Conservation (phyloP, 148 eudicot species). For the Beta vulgaris region DNA sequence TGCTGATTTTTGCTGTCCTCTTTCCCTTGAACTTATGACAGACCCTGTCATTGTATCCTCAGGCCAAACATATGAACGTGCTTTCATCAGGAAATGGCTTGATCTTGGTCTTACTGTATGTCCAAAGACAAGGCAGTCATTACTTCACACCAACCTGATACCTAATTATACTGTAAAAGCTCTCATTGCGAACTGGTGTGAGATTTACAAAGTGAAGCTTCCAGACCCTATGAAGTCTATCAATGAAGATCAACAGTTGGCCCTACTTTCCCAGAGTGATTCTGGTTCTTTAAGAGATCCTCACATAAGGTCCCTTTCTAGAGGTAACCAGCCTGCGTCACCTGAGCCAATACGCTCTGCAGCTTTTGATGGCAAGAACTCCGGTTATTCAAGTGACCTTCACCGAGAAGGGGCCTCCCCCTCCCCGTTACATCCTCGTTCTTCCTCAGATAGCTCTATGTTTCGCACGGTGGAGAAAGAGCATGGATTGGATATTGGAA, state of each 20-base stretch:
- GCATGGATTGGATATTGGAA: conserved; percentile 39
- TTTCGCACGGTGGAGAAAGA: conserved; percentile 41
- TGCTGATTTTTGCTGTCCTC: conserved; percentile 91
- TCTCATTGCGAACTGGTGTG: conserved; percentile 94
- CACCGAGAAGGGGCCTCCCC: conserved; percentile 41
- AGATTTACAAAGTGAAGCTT: conserved; percentile 71
- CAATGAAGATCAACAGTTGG: conserved; percentile 47
- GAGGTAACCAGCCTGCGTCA: conserved; percentile 43
- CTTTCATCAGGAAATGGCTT: conserved; percentile 82
- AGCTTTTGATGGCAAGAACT: conserved; percentile 33
- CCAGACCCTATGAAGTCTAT: conserved; percentile 71
- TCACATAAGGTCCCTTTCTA: conserved; percentile 36
- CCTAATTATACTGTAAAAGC: conserved; percentile 97
- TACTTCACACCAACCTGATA: conserved; percentile 81
- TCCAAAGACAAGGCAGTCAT: conserved; percentile 90
- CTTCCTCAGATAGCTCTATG: conserved; percentile 59
- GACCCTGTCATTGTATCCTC: conserved; percentile 97
- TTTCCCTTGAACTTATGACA: conserved; percentile 93
- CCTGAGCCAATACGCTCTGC: conserved; percentile 43
- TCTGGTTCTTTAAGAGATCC: conserved; percentile 36
- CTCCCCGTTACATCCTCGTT: conserved; percentile 55
- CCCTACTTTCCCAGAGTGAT: conserved; percentile 36
- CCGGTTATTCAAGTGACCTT: conserved; percentile 41
- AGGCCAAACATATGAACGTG: conserved; percentile 93
- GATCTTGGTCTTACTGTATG: conserved; percentile 92